Percentiles rank a stretch among this genome's conserved stretches.
Conservation (phyloP, 2,329 filamentous ascomycete species). For the Canariomyces notabilis region DNA sequence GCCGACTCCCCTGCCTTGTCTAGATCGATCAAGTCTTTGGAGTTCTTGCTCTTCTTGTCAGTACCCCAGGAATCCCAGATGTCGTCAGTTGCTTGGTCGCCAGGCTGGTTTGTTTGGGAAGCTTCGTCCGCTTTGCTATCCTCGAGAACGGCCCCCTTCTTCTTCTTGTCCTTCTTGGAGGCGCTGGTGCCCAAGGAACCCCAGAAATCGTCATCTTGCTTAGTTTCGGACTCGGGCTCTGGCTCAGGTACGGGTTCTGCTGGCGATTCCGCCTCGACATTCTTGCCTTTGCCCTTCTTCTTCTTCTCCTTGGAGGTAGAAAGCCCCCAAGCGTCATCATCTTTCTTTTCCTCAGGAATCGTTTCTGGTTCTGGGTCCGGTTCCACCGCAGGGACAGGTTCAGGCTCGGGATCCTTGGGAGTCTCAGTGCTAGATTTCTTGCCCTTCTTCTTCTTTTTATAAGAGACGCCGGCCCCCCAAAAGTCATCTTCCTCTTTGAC, state of each 20-base stretch:
- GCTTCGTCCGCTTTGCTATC: constrained; percentile 14
- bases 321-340: constrained; percentile 25
- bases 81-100: constrained; percentile 30
- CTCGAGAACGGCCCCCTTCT: constrained; percentile 21
- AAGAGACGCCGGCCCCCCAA: constrained; percentile 28
- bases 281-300: constrained; percentile 23
- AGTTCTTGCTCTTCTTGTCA: constrained; percentile 26
- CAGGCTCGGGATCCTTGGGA: constrained; percentile 6
- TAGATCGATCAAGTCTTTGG: constrained; percentile 31
- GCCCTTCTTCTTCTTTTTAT: constrained; percentile 38
- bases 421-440: constrained; percentile 23
- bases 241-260: constrained; percentile 24
- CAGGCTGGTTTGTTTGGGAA: constrained; percentile 14
- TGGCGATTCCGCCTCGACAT: constrained; percentile 31
- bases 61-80: constrained; percentile 31
- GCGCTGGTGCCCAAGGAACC: constrained; percentile 25
- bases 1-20: constrained; percentile 30
- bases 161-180: constrained; percentile 32
- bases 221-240: constrained; percentile 35
- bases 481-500: constrained; percentile 21
- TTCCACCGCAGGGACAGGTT: too few species aligned
- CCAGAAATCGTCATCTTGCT: constrained; percentile 30
- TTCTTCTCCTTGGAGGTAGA: constrained; percentile 32
- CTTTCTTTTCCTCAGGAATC: constrained; percentile 21
- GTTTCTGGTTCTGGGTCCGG: constrained; percentile 28